These are phyloP conservation scores for Nicotiana paniculata DNA, from an alignment of 257 asterid species.

Conservation along the genomic window DNA sequence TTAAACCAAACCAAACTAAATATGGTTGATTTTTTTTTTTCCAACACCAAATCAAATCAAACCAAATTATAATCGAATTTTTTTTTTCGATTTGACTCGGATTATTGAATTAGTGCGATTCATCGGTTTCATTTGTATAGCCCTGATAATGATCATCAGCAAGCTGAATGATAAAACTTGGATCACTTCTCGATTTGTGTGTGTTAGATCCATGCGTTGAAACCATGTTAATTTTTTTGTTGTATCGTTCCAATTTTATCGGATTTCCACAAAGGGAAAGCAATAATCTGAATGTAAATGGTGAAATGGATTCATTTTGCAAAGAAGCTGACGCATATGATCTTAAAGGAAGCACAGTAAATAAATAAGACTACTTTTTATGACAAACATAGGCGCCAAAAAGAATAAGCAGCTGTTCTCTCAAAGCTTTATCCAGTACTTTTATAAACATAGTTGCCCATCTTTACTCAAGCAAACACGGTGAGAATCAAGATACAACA, in stretches of 20 bases:
- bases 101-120: too few species aligned
- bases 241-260: neutral
- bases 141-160: neutral
- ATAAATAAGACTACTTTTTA: too few species aligned
- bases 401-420: neutral
- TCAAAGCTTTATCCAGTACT: neutral
- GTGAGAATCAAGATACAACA: too few species aligned
- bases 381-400: neutral
- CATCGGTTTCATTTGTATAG: too few species aligned
- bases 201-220: neutral
- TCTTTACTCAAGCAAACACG: too few species aligned
- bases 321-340: neutral
- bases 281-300: neutral
- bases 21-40: too few species aligned
- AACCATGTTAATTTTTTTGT: neutral
- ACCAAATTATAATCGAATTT: too few species aligned
- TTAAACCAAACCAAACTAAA: too few species aligned
- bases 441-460: too few species aligned
- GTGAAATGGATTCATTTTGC: neutral
- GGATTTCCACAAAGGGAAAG: neutral
- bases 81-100: too few species aligned
- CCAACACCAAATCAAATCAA: too few species aligned
- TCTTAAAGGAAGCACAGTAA: neutral
- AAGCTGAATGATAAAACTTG: neutral
- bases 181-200: neutral